phyloP scores from a whole-genome alignment of 192 early-diverging fungal species.

The Gamsiella multidivaricata region DNA sequence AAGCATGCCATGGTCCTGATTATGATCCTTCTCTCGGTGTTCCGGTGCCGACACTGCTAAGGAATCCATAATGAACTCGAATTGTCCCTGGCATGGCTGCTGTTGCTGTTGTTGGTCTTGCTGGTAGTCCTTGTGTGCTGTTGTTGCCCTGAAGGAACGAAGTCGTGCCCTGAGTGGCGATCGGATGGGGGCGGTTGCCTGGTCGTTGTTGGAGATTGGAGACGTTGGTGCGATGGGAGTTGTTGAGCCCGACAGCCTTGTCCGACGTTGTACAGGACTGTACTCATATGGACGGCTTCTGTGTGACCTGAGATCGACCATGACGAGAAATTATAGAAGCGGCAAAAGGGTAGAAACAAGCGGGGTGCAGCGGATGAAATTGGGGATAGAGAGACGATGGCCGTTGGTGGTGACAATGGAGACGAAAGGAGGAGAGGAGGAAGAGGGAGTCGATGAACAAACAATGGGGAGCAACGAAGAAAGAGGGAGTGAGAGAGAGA shows the following conservation, averaged over 20 bases:
- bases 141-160: slow-evolving; percentile 3
- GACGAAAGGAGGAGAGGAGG: neutral
- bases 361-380: neutral
- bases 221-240: neutral
- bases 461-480: neutral
- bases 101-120: slow-evolving; percentile 4
- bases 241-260: neutral
- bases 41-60: too few relatives aligned
- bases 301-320: slow-evolving; percentile 52
- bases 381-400: neutral
- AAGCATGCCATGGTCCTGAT: slow-evolving; percentile 16
- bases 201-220: neutral
- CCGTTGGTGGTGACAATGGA: neutral
- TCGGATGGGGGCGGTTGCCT: neutral
- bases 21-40: neutral
- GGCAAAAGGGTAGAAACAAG: neutral
- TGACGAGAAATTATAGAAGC: neutral
- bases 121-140: neutral
- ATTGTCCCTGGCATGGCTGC: neutral
- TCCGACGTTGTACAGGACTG: slow-evolving; percentile 42
- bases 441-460: neutral
- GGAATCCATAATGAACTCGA: neutral
- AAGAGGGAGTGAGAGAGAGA: neutral
- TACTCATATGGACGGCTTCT: slow-evolving; percentile 33
- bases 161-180: slow-evolving; percentile 10